A percentile compares a stretch with the other conserved stretches of the same genome.
These are phyloP conservation scores for Coffea humblotiana DNA, from an alignment of 305 asterid species.

Conservation along the genomic window DNA sequence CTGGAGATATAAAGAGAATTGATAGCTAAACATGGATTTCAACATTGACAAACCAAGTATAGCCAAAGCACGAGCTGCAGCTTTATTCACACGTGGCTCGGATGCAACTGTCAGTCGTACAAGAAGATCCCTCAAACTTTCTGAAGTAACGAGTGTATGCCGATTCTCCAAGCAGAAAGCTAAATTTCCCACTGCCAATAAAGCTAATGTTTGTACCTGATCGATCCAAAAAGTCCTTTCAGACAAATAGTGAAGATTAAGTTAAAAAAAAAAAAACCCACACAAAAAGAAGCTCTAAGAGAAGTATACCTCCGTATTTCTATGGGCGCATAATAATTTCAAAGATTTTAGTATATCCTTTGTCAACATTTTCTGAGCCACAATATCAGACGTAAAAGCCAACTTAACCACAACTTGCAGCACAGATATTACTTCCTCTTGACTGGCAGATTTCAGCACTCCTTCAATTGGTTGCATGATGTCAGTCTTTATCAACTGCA, in stretches of 20 bases:
- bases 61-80: conserved; percentile 98
- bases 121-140: conserved; percentile 95
- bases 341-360: conserved; percentile 80
- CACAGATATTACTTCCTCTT: conserved; percentile 86
- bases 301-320: conserved; percentile 82
- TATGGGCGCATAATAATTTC: conserved; percentile 81
- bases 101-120: conserved; percentile 78
- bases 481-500: conserved; percentile 91
- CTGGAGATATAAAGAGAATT: conserved; percentile 13
- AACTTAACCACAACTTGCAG: conserved; percentile 85
- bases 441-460: conserved; percentile 76
- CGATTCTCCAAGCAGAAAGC: conserved; percentile 98
- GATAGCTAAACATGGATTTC: neutral
- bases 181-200: conserved; percentile 85
- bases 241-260: conserved; percentile 17
- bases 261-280: conserved; percentile 7
- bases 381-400: conserved; percentile 85
- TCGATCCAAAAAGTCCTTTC: conserved; percentile 18
- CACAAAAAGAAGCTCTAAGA: conserved; percentile 20
- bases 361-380: conserved; percentile 89
- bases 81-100: conserved; percentile 77
- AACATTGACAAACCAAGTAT: conserved; percentile 66
- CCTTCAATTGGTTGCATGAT: conserved; percentile 97
- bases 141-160: conserved; percentile 78
- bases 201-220: conserved; percentile 92